Evolutionary conservation across 192 early-diverging fungal genomes (phyloP), one percentile per base, ranked within the genome.

Genomic region (Coemansia sp.): DNA sequence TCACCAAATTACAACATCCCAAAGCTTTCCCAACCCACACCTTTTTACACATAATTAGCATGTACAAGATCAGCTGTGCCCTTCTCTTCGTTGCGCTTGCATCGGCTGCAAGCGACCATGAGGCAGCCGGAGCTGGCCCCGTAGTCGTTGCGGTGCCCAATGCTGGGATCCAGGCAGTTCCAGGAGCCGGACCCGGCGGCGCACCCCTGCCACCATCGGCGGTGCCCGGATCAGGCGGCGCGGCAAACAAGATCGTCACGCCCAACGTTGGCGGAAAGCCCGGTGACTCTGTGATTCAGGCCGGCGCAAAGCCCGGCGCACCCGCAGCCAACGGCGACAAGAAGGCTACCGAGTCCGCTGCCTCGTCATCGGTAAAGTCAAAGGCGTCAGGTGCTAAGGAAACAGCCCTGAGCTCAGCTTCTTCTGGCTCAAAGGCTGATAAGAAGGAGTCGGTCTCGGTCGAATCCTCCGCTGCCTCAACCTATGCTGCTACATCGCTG

Each of bases 41-140:
- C n/a, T n/a, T n/a, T n/a, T n/a, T 10, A 48, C 7, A 2, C 22
- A 48, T 4, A 28, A 22, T 54, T 45, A 34, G 8, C 29, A 68
- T 68, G 67, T 62, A 64, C 59, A 74, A 74, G 71, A 54, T 57
- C 50, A 58, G 64, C 36, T 22, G 58, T 56, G 44, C 50, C 44
- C 53, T 74, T 55, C 53, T 74, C n/a, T 54, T 68, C 29, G 72
- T 56, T 25, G 34, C 62, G 3, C 40, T 63, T 47, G 72, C 52
- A 0, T 29, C 45, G 17, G 66, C 66, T 4, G 72, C 64, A 11
- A 28, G 34, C 19, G 62, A 74, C 15, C 59, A 45, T 29, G 59
- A 61, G 6, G 22, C n/a, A n/a, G n/a, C 45, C 8, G 54, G 44
- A 13, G 38, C 53, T n/a, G 47, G 58, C 1, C 60, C 61, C n/a